These are phyloP conservation scores for Pythium utonaiense DNA, from an alignment of 352 stramenopile genomes.

Conservation along the genomic window DNA sequence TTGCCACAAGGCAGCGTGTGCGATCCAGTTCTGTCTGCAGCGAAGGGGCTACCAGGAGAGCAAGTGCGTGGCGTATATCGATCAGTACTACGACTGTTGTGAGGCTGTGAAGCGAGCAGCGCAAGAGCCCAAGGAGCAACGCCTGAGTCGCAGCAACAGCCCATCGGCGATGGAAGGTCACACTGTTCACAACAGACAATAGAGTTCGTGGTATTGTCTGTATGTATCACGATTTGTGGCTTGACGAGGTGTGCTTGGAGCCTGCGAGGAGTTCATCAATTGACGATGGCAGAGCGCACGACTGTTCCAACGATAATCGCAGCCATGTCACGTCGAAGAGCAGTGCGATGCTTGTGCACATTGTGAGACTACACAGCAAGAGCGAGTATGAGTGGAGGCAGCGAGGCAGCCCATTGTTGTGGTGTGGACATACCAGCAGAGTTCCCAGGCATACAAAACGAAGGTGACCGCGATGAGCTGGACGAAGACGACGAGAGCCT, in stretches of 20 bases:
- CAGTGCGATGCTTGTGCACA: constrained; percentile 13
- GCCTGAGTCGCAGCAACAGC: background rate
- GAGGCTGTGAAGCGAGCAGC: constrained; percentile 35
- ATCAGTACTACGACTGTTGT: constrained; percentile 76
- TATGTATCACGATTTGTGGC: background rate
- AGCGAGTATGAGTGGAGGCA: background rate
- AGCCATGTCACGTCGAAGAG: constrained; percentile 4
- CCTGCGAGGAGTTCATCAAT: background rate
- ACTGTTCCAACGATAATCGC: background rate
- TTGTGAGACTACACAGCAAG: background rate
- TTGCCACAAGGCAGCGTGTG: constrained; percentile 74
- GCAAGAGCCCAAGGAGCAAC: background rate
- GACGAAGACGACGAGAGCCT: background rate
- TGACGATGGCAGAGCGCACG: background rate
- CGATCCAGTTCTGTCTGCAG: constrained; percentile 82
- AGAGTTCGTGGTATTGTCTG: background rate
- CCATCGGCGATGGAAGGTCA: no score
- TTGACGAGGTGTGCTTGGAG: background rate
- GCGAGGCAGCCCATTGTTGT: background rate
- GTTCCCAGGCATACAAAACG: constrained; percentile 16
- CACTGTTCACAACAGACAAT: background rate
- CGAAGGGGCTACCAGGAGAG: constrained; percentile 69
- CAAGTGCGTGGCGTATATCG: constrained; percentile 55
- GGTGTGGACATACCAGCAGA: constrained; percentile 6
- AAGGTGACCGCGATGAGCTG: constrained; percentile 6